Conservation (phyloP, 176 grass and related monocot species). For the Tillandsia fasciculata region DNA sequence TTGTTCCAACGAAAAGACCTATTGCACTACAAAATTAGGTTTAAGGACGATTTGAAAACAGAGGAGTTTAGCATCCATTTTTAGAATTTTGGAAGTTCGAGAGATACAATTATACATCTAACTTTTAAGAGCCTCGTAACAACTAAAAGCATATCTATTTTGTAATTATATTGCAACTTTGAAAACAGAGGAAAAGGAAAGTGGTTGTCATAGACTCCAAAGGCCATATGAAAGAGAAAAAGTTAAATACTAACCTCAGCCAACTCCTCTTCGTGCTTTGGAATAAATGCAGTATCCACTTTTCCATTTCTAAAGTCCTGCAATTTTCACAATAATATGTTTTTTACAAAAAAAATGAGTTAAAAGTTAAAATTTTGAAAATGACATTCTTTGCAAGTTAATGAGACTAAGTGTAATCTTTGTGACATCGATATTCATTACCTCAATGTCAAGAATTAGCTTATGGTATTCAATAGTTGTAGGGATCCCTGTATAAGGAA, state of each 20-base stretch:
- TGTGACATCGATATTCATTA: neutral
- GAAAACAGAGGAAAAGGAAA: too few species aligned
- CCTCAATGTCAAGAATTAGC: constrained; percentile 35
- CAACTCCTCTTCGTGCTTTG: constrained; percentile 42
- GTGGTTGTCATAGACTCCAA: too few species aligned
- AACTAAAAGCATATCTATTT: too few species aligned
- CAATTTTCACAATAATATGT: neutral
- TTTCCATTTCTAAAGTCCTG: constrained; percentile 46
- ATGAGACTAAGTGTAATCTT: too few species aligned
- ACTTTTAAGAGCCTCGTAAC: too few species aligned
- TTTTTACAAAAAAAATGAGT: neutral
- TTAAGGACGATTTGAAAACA: too few species aligned
- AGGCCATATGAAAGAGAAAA: neutral
- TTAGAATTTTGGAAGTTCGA: too few species aligned
- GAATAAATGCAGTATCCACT: constrained; percentile 47
- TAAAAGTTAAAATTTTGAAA: neutral
- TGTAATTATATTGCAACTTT: too few species aligned
- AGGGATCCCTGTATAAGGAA: constrained; percentile 33
- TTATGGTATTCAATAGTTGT: constrained; percentile 58
- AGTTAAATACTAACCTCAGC: constrained; percentile 32
- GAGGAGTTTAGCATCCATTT: too few species aligned
- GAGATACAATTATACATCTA: too few species aligned
- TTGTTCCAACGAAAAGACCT: too few species aligned
- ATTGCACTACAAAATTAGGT: too few species aligned
- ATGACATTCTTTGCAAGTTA: neutral